A percentile compares a stretch with the other conserved stretches of the same genome.
phyloP scores from a whole-genome alignment of 1,284 basidiomycete species.

The Macrocybe sp. region DNA sequence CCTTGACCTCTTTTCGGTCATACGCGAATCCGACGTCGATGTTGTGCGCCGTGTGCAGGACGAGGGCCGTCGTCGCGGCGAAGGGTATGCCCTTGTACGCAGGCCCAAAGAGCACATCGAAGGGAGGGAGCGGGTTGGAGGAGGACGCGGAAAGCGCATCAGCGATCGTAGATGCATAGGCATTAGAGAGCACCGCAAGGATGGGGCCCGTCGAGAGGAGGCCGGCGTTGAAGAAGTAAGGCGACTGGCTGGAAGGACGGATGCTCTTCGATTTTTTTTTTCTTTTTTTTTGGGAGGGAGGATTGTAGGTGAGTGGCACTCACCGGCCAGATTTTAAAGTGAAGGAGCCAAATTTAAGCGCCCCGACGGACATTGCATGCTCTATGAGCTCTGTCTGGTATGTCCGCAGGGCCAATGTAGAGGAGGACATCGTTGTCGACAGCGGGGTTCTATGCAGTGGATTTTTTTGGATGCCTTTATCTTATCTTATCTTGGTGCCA shows the following conservation, averaged over 20 bases:
- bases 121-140: conserved; percentile 49
- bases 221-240: conserved; percentile 97
- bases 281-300: neutral
- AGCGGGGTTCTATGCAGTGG: neutral
- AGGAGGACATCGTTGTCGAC: conserved; percentile 7
- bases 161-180: conserved; percentile 82
- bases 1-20: conserved; percentile 95
- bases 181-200: conserved; percentile 75
- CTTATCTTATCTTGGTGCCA: neutral
- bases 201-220: conserved; percentile 83
- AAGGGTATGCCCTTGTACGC: conserved; percentile 99
- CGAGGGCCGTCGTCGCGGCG: conserved; percentile 82
- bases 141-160: conserved; percentile 33
- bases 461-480: neutral
- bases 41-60: conserved; percentile 64
- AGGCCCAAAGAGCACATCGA: conserved; percentile 94
- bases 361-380: conserved; percentile 49
- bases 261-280: conserved; percentile 3
- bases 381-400: conserved; percentile 37
- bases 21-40: conserved; percentile 82
- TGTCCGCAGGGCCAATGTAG: conserved; percentile 8
- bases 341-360: conserved; percentile 88
- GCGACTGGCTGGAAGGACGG: conserved; percentile 58
- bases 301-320: conserved; percentile 20
- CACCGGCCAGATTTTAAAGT: conserved; percentile 93